Evolutionary conservation across 140 eudicot species (phyloP), one percentile per base, ranked within the genome.

Genomic region (Stevia rebaudiana): DNA sequence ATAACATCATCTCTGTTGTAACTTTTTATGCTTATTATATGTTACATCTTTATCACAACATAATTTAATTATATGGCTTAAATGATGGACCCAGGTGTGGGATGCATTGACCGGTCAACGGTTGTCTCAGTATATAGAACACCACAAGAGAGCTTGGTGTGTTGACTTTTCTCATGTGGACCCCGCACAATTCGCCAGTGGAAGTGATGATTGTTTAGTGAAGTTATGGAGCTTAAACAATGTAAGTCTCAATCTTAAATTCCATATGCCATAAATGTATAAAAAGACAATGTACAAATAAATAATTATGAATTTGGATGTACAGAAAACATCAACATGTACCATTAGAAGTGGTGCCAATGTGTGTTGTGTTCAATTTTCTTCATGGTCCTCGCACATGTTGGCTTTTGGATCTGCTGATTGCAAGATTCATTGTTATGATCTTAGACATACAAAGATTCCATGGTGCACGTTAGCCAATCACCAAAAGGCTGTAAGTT

Each of bases 351-450:
- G 65, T 61, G 62, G 70, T 35, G 99, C 99, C 55, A 94, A 85
- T 49, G 94, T 94, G 30, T 94, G 97, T 75, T 85, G 94, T 58
- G 99, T 94, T 49, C 99, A 88, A 67, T 94, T 88, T 83, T 94
- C 97, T 30, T 63, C 94, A 4, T 79, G 83, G 53, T 94, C 99
- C 8, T 23, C 82, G 35, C 78, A 94, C 52, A 52, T 88, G 63
- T 35, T 94, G 82, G 77, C 94, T 43, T 85, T 85, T 63, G 94
- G 99, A 39, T 83, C 97, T 19, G 97, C 99, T 12, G 97, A 94
- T 85, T 94, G 88, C 69, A 88, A 66, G 78, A 94, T 82, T 51
- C 88, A 81, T 63, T 88, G 95, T 76, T 94, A 79, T 61, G 99
- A 94, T 72, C 88, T 94, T 48, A 87, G 99, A 31, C n/a, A n/a